These are phyloP conservation scores for Kuraishia cidri DNA, from an alignment of 805 yeast species.

Conservation along the genomic window DNA sequence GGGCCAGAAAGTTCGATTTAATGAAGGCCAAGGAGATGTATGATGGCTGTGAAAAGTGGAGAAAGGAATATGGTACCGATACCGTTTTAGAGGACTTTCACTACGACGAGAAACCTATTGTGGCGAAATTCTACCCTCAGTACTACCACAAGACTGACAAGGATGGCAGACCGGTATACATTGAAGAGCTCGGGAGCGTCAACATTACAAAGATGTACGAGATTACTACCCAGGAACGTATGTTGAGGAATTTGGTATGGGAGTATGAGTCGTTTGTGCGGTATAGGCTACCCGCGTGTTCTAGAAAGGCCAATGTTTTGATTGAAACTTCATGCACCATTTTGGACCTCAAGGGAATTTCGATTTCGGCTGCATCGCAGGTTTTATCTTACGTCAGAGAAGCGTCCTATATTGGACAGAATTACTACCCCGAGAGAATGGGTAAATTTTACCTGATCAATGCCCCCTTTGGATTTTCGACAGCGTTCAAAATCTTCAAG, in stretches of 20 bases:
- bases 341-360: slow-evolving; percentile 90
- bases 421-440: slow-evolving; percentile 98
- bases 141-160: slow-evolving; percentile 95
- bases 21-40: slow-evolving; percentile 76
- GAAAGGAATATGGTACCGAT: slow-evolving; percentile 78
- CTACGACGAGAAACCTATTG: slow-evolving; percentile 87
- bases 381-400: slow-evolving; percentile 86
- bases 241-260: slow-evolving; percentile 94
- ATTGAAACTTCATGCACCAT: slow-evolving; percentile 96
- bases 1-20: slow-evolving; percentile 93
- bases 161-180: slow-evolving; percentile 94
- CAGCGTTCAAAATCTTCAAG: slow-evolving; percentile 86
- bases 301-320: slow-evolving; percentile 67
- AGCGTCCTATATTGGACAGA: slow-evolving; percentile 91
- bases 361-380: slow-evolving; percentile 73
- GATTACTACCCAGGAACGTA: slow-evolving; percentile 90
- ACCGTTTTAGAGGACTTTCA: slow-evolving; percentile 82
- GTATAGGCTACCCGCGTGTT: slow-evolving; percentile 88
- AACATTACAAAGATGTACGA: slow-evolving; percentile 86
- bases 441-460: slow-evolving; percentile 94
- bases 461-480: slow-evolving; percentile 95
- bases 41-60: slow-evolving; percentile 84
- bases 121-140: slow-evolving; percentile 89
- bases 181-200: slow-evolving; percentile 89
- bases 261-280: slow-evolving; percentile 88